Base-by-base conservation (phyloP, 805 yeast genomes). In the Peterozyma xylosa region DNA sequence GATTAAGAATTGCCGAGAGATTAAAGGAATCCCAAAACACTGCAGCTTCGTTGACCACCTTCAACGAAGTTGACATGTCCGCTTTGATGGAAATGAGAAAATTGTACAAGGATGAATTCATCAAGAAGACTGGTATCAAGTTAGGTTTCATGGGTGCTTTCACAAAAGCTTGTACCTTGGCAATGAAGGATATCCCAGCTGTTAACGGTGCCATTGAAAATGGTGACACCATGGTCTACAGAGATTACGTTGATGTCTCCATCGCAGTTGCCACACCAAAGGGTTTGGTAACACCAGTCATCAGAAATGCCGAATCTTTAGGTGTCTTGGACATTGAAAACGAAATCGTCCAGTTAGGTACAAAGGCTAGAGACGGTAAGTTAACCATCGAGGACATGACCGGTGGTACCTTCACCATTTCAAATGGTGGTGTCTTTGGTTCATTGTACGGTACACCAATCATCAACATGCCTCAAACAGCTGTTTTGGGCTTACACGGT, bases 91-190 rank as follows among this genome's bases (percentile, higher is more conserved):
- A 87, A 59, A 82, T 93, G 89, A 83, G 99, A 74, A 91, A 91
- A 69, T 73, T 86, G 53, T 93, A 93, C 77, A 93, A 93, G 74
- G 99, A 93, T 59, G 99, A 93, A 70, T 77, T 93, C 62, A 77
- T 93, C 60, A 91, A 90, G 73, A 85, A 83, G 68, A 86, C 89
- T 53, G 96, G 96, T 59, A 76, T 85, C 69, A 93, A 93, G 75
- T 78, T 93, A 56, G 99, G 99, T 50, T 93, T 93, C 79, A 93
- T 93, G 98, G 98, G 98, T 67, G 86, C 95, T 30, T 93, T 93
- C 74, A 81, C 97, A 50, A 87, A 86, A 74, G 99, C 99, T 45
- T 76, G 84, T 49, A 78, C 93, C 44, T 74, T 90, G 60, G 99
- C 99, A 49, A 83, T 90, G 70, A 87, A 88, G 72, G 96, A 89